Evolutionary conservation across 2,329 filamentous ascomycete species (phyloP).

Genomic region (Cladorrhinum sp.): DNA sequence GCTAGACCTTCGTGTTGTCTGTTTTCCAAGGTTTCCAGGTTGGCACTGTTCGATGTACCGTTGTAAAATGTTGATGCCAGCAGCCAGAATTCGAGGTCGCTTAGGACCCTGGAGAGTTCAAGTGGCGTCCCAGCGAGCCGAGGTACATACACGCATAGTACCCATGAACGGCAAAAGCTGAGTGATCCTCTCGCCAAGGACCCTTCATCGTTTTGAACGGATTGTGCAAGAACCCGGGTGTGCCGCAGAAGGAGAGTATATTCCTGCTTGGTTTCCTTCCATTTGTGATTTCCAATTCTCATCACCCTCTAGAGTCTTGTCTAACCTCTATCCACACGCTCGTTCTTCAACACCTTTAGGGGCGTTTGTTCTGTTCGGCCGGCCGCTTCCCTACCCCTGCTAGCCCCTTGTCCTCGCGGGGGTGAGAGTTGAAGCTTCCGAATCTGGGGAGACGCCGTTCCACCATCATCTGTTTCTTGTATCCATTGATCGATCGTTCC

Average conservation of each 20-base stretch:
- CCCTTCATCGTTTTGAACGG: too few species aligned
- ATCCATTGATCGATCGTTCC: neutral
- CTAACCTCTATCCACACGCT: neutral
- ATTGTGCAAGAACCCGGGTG: too few species aligned
- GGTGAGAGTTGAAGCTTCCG: neutral
- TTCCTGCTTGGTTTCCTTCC: neutral
- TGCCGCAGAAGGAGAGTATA: neutral
- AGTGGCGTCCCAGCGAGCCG: neutral
- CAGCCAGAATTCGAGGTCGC: neutral
- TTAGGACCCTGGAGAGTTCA: neutral
- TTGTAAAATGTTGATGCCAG: neutral
- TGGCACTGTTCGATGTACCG: neutral
- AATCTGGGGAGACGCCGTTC: neutral
- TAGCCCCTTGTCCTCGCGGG: conserved; percentile 4
- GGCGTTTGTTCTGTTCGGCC: neutral
- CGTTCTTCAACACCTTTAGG: neutral
- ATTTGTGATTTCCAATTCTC: neutral
- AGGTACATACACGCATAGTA: neutral
- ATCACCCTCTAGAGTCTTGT: too few species aligned
- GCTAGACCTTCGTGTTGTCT: neutral
- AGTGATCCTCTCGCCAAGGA: neutral
- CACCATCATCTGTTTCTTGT: neutral
- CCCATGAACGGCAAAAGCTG: neutral
- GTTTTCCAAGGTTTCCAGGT: neutral
- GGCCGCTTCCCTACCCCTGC: conserved; percentile 9